Evolutionary conservation across 495 filamentous ascomycete genomes (phyloP).

Genomic region (Coniosporium apollinis): DNA sequence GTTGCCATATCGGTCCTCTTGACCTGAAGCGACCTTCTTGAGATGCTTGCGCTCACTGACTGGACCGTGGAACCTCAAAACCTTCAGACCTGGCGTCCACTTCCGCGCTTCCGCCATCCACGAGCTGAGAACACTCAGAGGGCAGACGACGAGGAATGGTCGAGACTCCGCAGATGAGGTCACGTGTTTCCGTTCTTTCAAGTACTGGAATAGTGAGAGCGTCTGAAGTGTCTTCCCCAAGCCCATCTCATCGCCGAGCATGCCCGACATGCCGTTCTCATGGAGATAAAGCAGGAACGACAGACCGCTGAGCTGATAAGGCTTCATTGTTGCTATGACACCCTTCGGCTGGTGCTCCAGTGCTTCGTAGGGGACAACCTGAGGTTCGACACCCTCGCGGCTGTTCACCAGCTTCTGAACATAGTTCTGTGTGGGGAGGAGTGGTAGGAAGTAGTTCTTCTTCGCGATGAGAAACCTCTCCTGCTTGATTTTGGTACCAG

Average conservation of each 20-base stretch:
- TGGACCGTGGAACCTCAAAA: slow-evolving; percentile 39
- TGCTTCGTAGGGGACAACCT: slow-evolving; percentile 26
- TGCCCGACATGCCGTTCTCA: slow-evolving; percentile 39
- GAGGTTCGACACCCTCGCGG: background rate
- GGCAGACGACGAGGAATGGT: slow-evolving; percentile 45
- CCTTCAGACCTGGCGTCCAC: slow-evolving; percentile 42
- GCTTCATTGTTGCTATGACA: slow-evolving; percentile 39
- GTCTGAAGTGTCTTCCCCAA: slow-evolving; percentile 46
- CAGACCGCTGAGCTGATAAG: slow-evolving; percentile 45
- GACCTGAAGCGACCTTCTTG: slow-evolving; percentile 30
- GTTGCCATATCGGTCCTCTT: slow-evolving; percentile 27
- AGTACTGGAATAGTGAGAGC: slow-evolving; percentile 36
- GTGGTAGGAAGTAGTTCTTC: slow-evolving; percentile 33
- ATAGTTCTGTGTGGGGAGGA: slow-evolving; percentile 37
- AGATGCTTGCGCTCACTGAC: slow-evolving; percentile 29
- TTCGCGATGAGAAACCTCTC: slow-evolving; percentile 35
- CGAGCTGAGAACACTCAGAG: slow-evolving; percentile 37
- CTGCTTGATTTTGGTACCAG: slow-evolving; percentile 29
- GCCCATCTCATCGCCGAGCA: slow-evolving; percentile 50
- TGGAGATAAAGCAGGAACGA: slow-evolving; percentile 43
- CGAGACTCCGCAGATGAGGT: slow-evolving; percentile 18
- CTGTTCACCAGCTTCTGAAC: slow-evolving; percentile 27
- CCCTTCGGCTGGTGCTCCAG: slow-evolving; percentile 32
- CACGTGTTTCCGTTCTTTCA: slow-evolving; percentile 24
- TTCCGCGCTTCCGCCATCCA: slow-evolving; percentile 40